Evolutionary conservation across 2,329 filamentous ascomycete species (phyloP), one percentile per base, ranked within the genome.

Genomic region (Aureobasidium sp.): DNA sequence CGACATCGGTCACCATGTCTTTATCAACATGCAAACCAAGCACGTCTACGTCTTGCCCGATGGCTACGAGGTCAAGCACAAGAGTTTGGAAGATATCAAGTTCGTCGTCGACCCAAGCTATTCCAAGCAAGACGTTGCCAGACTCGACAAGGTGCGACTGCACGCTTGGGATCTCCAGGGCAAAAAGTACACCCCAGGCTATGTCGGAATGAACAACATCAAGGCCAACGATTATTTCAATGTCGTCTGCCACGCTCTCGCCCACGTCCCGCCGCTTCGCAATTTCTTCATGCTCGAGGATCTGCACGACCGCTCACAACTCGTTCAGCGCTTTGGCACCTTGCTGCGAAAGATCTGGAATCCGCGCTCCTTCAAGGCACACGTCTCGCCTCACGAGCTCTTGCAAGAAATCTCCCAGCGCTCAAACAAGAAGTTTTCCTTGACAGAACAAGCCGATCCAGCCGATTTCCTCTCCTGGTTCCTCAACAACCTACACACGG

Each of bases 171-270:
- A 95, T 63, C 77, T 97, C 37, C 77, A 78, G 45, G 89, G 89
- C 58, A 88, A 86, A 69, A 83, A 86, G 66, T 98, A 98, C 71
- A 85, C 85, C 60, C 93, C 93, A 17, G 91, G 93, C 5, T 98
- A 90, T 67, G 89, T 98, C 57, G 93, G 93, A 60, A 94, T 98
- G 88, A 98, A 98, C 78, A 98, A 98, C 72, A 96, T 98, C 77
- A 98, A 98, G 71, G 89, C 93, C 55, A 98, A 98, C 72, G 93
- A 98, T 74, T 98, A 98, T 72, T 79, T 97, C 65, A 98, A 98
- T 66, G 91, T 95, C 22, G 81, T 96, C 3, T 85, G 95, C 44
- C 93, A 98, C 69, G 85, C 90, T 6, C 78, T 98, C 32, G 85
- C 91, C 2, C 93, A 98, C 69, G 89, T 97, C 22, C 76, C 84